A percentile compares a stretch with the other conserved stretches of the same genome.
These are phyloP conservation scores for Afroboletus lepidellus DNA, from an alignment of 1,284 basidiomycete genomes.

Conservation along the genomic window DNA sequence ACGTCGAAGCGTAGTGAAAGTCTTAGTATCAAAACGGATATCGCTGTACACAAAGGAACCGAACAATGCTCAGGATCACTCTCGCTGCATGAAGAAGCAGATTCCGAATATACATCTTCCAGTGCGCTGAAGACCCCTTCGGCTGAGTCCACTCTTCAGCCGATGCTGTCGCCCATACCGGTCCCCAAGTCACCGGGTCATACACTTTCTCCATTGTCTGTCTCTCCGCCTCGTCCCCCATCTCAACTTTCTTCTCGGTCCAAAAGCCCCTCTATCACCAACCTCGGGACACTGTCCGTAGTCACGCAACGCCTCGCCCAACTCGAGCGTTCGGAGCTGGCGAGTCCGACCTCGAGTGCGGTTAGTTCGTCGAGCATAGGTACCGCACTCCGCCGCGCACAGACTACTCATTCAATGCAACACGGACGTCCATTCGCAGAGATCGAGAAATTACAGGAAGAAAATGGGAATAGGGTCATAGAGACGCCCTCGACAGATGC, in stretches of 20 bases:
- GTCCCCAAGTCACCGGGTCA: conserved; percentile 22
- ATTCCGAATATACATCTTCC: conserved; percentile 32
- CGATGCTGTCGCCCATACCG: conserved; percentile 25
- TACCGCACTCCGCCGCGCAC: conserved; percentile 31
- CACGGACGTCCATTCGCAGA: conserved; percentile 20
- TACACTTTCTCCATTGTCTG: conserved; percentile 16
- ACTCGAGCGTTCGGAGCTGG: conserved; percentile 36
- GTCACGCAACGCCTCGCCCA: conserved; percentile 53
- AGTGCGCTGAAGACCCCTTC: conserved; percentile 17
- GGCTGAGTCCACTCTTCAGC: background rate
- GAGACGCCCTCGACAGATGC: conserved; percentile 26
- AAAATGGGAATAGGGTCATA: conserved; percentile 1
- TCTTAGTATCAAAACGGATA: conserved; percentile 22
- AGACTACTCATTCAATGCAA: conserved; percentile 11
- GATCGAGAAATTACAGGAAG: conserved; percentile 28
- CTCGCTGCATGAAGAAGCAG: conserved; percentile 17
- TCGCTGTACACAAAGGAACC: background rate
- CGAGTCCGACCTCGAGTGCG: conserved; percentile 22
- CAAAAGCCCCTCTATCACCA: conserved; percentile 51
- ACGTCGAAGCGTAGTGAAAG: background rate
- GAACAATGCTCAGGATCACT: conserved; percentile 4
- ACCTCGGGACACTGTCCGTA: conserved; percentile 49
- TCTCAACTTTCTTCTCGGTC: conserved; percentile 31
- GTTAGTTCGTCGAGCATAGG: conserved; percentile 28
- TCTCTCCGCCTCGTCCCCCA: conserved; percentile 30